A percentile compares a stretch with the other conserved stretches of the same genome.
Conservation (phyloP, 2,329 filamentous ascomycete genomes). For the Cladosporium sp. region DNA sequence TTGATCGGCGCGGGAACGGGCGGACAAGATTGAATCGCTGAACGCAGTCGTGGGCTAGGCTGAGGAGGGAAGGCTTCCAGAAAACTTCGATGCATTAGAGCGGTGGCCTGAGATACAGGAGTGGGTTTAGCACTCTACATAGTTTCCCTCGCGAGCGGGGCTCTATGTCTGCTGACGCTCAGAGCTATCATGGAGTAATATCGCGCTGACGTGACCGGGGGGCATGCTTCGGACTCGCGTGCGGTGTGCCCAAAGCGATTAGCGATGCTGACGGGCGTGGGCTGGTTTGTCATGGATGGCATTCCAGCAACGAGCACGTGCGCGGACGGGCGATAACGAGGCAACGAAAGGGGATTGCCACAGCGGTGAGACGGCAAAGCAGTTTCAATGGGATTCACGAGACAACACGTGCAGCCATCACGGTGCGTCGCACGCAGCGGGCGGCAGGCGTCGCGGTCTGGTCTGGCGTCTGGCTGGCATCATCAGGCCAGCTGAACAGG, state of each 20-base stretch:
- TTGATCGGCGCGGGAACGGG: conserved; percentile 7
- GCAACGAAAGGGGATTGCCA: not conserved
- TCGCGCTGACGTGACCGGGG: conserved; percentile 9
- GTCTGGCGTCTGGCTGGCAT: not conserved
- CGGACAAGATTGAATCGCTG: not conserved
- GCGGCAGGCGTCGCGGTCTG: not conserved
- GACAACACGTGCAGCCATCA: conserved; percentile 15
- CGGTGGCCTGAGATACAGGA: not conserved
- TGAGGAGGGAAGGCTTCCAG: conserved; percentile 10
- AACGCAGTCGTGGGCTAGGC: not conserved
- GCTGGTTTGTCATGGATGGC: conserved; percentile 4
- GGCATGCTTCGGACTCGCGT: not conserved
- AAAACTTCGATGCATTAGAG: conserved; percentile 14
- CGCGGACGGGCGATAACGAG: not conserved
- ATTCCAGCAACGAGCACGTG: conserved; percentile 4
- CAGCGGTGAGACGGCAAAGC: not conserved
- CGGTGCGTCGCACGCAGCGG: not conserved
- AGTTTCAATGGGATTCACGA: conserved; percentile 16
- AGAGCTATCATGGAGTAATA: conserved; percentile 6
- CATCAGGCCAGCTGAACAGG: conserved; percentile 8
- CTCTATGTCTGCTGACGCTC: conserved; percentile 13
- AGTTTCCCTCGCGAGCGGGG: not conserved
- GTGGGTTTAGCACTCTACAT: not conserved
- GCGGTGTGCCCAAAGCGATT: conserved; percentile 1
- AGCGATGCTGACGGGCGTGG: not conserved